Evolutionary conservation across 2,329 filamentous ascomycete species (phyloP), one percentile per base, ranked within the genome.

Genomic region (Rutstroemia sydowiana): DNA sequence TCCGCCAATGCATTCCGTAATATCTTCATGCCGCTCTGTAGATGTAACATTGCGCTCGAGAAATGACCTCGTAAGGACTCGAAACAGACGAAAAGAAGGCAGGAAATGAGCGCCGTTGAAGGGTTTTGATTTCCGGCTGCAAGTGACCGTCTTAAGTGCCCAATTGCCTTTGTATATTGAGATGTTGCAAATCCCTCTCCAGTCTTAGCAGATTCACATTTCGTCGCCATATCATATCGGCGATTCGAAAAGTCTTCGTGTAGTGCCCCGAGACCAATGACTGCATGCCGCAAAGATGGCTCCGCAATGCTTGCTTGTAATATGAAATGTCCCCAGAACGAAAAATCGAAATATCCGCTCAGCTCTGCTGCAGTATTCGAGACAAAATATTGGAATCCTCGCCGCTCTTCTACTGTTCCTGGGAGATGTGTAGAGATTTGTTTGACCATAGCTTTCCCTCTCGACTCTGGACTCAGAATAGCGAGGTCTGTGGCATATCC

Each of bases 161-260:
- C 52, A 37, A 66, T 59, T 8, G 64, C 61, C 49, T 64, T 65
- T n/a, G 60, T 53, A 40, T 65, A 64, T 57, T 66, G 64, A 20
- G 53, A 55, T 20, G 56, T 45, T 8, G 62, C 61, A 51, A 65
- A 65, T 10, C 54, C 46, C 7, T 54, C 34, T 3, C 45, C 53
- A 9, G 55, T 45, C 30, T 42, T 52, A 36, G 51, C 51, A 34
- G 6, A 23, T 18, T 55, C 47, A 10, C 36, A 23, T 28, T 53
- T 45, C 14, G 46, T 40, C 6, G 30, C 49, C 39, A 56, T 45
- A 20, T 45, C 43, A 9, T 57, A 16, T 34, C 51, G 44, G 28
- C 52, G 53, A 26, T 58, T 50, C 9, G 56, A 32, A 21, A 64
- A 66, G 8, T 63, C 55, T 41, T 65, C 63, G 36, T 64, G 63